phyloP scores from a whole-genome alignment of 2,329 filamentous ascomycete species.

The Sclerotinia minor region DNA sequence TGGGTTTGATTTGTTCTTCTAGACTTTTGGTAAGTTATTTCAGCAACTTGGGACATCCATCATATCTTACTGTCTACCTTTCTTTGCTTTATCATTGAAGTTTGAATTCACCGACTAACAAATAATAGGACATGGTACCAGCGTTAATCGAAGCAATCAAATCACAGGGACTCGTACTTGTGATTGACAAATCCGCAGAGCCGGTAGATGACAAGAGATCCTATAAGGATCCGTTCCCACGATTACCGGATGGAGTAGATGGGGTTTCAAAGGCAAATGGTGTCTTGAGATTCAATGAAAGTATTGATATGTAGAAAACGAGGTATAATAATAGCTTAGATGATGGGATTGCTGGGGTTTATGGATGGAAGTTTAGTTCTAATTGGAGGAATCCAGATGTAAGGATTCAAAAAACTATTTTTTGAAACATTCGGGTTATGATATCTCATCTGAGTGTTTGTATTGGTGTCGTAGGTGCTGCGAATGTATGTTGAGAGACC shows the following conservation, averaged over 20 bases:
- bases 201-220: conserved; percentile 39
- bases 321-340: background rate
- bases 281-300: conserved; percentile 89
- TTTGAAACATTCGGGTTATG: too few relatives aligned
- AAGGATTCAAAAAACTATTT: background rate
- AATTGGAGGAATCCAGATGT: background rate
- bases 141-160: conserved; percentile 92
- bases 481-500: too few relatives aligned
- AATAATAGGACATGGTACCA: conserved; percentile 81
- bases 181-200: conserved; percentile 75
- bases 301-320: conserved; percentile 66
- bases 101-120: conserved; percentile 30
- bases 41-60: background rate
- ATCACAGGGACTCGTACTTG: conserved; percentile 86
- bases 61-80: background rate
- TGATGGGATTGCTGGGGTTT: background rate
- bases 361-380: background rate
- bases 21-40: conserved; percentile 70
- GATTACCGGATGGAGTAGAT: conserved; percentile 79
- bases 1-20: conserved; percentile 92
- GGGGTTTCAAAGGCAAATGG: conserved; percentile 83
- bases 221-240: conserved; percentile 53
- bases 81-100: background rate
- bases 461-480: background rate
- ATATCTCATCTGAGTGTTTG: too few relatives aligned